Base-by-base conservation (phyloP, 2,329 filamentous ascomycete genomes). In the Zymoseptoria pseudotritici region DNA sequence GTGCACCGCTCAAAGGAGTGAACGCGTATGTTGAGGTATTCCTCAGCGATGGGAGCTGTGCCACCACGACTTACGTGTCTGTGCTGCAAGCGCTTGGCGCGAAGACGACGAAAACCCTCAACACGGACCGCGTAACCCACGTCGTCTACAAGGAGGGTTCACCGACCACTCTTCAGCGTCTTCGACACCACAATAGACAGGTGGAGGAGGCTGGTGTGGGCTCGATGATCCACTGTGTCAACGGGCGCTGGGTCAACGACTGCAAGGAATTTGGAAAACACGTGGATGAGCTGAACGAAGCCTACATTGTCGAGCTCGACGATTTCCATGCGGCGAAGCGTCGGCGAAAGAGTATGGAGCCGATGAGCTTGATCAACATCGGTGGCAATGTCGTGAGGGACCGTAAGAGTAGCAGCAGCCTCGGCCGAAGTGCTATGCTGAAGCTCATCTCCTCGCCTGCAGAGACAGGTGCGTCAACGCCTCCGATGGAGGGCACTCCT, bases 71-170 rank as follows among this genome's bases (percentile, higher is more conserved):
- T 2, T 75, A 74, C 60, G 63, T 71, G 9, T 66, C 69, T 4
- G 64, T 73, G 11, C 66, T 74, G 9, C 71, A 72, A 50, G 67
- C 72, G 5, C 64, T 75, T 2, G 73, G 73, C 8, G 73, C 73
- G 3, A 70, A 67, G 56, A 73, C 72, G 0, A 72, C 70, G 10
- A 72, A 71, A 59, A 67, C 64, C 4, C 74, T 71, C 69, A 71
- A 62, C 55, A n/a, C 13, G 36, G 72, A 74, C n/a, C 67, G 68
- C 22, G 65, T 74, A 20, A 74, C 72, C 2, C 73, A 75, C 50
- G 69, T 75, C 10, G 65, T 75, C 50, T 75, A 71, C 71, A 75
- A 75, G 56, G 72, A 75, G 53, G 73, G 73, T 6, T 71, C 71
- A 19, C 72, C 72, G 1, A 69, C 68, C 4, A 71, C 70, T 2